Conservation (phyloP, 140 eudicot species). For the Senecio squalidus region DNA sequence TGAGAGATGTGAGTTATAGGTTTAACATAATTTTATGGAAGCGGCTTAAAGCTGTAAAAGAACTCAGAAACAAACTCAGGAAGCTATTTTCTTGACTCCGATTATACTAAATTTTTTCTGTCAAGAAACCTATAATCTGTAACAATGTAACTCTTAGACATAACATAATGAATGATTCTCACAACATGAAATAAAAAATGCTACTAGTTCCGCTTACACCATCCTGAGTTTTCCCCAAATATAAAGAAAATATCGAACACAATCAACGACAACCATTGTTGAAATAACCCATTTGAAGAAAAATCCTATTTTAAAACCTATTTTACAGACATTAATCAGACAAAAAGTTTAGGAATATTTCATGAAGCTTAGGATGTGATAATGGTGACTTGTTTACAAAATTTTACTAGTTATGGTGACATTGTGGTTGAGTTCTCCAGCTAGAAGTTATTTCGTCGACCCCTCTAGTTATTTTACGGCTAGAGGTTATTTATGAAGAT, state of each 20-base stretch:
- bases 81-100: too few relatives aligned
- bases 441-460: not conserved
- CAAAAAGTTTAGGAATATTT: not conserved
- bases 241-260: not conserved
- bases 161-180: not conserved
- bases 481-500: slow-evolving; percentile 1
- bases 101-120: too few relatives aligned
- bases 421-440: not conserved
- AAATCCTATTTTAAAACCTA: not conserved
- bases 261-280: not conserved
- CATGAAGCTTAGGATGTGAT: not conserved
- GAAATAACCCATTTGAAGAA: slow-evolving; percentile 4
- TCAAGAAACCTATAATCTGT: not conserved
- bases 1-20: slow-evolving; percentile 1
- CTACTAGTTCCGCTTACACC: not conserved
- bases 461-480: too few relatives aligned
- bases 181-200: not conserved
- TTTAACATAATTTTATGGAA: not conserved
- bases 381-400: not conserved
- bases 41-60: not conserved
- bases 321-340: not conserved
- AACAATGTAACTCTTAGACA: not conserved
- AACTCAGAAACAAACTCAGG: too few relatives aligned
- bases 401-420: not conserved
- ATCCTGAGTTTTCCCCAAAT: not conserved